These are phyloP conservation scores for Phytophthora citrophthora DNA, from an alignment of 352 stramenopile genomes.

Conservation along the genomic window DNA sequence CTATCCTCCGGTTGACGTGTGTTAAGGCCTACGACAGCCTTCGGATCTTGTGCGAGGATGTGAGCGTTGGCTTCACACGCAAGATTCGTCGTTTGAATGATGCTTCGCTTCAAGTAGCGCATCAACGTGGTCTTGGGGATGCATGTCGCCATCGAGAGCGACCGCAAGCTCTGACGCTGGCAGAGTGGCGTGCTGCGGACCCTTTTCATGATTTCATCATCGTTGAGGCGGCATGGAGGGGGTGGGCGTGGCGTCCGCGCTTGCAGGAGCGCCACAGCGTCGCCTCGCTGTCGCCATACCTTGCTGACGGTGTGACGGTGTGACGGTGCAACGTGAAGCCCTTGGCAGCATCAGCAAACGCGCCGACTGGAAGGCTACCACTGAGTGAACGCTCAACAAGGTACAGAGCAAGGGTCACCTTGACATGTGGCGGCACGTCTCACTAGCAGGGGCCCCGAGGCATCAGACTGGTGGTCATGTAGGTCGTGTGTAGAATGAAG, in stretches of 20 bases:
- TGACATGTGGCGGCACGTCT: not conserved
- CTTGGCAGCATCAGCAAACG: no score
- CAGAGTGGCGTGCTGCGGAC: not conserved
- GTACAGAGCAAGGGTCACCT: not conserved
- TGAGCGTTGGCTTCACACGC: no score
- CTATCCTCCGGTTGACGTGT: no score
- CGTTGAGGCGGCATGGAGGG: not conserved
- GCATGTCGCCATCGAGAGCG: not conserved
- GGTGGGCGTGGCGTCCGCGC: not conserved
- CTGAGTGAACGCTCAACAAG: not conserved
- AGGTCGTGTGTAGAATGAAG: no score
- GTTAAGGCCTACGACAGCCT: no score
- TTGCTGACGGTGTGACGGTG: not conserved
- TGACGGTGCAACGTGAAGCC: no score
- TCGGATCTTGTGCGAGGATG: no score
- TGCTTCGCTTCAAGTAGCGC: not conserved
- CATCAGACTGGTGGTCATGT: no score
- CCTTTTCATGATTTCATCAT: not conserved
- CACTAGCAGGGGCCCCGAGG: no score
- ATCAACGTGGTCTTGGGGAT: slow-evolving; percentile 5
- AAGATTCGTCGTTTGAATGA: not conserved
- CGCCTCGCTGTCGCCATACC: not conserved
- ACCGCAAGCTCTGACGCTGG: slow-evolving; percentile 10
- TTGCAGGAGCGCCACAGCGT: not conserved
- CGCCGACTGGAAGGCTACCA: not conserved